Base-by-base conservation (phyloP, 2,329 filamentous ascomycete species). In the Simplicillium sp. region DNA sequence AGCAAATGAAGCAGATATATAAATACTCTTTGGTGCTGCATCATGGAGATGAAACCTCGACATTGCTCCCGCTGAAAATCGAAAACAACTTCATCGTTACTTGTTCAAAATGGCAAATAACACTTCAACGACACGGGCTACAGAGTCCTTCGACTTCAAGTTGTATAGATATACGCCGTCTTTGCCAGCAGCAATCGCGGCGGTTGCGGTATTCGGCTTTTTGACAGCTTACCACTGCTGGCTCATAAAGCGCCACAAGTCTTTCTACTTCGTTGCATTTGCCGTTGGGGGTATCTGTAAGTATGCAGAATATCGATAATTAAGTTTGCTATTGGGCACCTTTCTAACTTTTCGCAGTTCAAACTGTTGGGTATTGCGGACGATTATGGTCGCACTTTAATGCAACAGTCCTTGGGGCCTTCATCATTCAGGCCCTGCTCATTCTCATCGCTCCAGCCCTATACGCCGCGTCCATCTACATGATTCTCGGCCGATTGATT, bases 401-500 rank as follows among this genome's bases (percentile, higher is more conserved):
- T 3, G 16, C 32, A 4, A 8, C 33, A 1, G 33, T 48, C 0
- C 42, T 48, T 9, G 48, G 50, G 1, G 46, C 43, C 6, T 55
- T 47, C 39, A 44, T 53, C 13, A 44, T 53, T 4, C 50, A 56
- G 32, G 46, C 44, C 11, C 43, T 56, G 3, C 42, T 55, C 0
- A 47, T 55, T 4, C 49, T 55, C 34, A 25, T 25, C 9, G 20
- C 20, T 8, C 47, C 44, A 1, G 47, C 46, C 4, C 42, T 49
- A 4, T 48, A 39, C 28, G 46, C 47, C 11, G 45, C 45, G 4
- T 49, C 45, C 6, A 49, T 49, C 7, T 48, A 49, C 44, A 48
- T 48, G 47, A 46, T 58, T 7, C 48, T 54, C 9, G 61, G 60
- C 4, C 55, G 62, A 4, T 34, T 62, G 13, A 56, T 63, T 25